Evolutionary conservation across 805 yeast genomes (phyloP).

Genomic region (Spathaspora arborariae): DNA sequence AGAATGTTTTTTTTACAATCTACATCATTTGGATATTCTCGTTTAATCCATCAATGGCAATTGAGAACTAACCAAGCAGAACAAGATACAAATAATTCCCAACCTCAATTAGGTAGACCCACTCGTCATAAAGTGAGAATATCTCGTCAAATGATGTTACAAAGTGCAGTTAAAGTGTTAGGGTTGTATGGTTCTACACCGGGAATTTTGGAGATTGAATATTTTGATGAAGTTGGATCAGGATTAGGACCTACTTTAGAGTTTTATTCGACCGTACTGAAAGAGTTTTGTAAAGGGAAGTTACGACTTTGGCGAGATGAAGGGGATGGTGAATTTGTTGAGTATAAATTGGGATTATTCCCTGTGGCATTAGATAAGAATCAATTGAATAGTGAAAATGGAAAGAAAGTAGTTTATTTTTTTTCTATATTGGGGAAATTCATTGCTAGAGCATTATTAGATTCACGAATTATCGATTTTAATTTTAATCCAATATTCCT

Average conservation of each 20-base stretch:
- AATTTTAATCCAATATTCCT: constrained; percentile 71
- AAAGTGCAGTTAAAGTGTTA: constrained; percentile 76
- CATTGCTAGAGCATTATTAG: constrained; percentile 81
- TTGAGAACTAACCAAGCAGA: constrained; percentile 36
- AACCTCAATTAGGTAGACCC: constrained; percentile 64
- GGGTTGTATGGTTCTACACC: constrained; percentile 76
- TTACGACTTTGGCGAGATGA: constrained; percentile 67
- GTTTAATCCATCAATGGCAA: constrained; percentile 79
- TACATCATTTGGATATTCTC: constrained; percentile 86
- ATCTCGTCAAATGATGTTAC: constrained; percentile 63
- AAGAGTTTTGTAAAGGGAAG: constrained; percentile 58
- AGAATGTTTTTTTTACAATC: constrained; percentile 75
- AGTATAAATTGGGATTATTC: constrained; percentile 55
- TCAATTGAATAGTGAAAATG: constrained; percentile 25
- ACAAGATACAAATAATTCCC: constrained; percentile 22
- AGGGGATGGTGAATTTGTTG: constrained; percentile 32
- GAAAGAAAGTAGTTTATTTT: constrained; percentile 42
- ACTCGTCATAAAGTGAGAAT: constrained; percentile 77
- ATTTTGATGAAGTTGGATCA: constrained; percentile 88
- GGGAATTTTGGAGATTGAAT: constrained; percentile 80
- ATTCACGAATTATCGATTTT: constrained; percentile 84
- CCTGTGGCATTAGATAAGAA: constrained; percentile 57
- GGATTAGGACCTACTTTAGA: constrained; percentile 96
- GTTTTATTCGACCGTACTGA: constrained; percentile 79
- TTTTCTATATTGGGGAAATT: constrained; percentile 76